Percentiles rank a stretch among this genome's conserved stretches.
Evolutionary conservation across 441 rosid genomes (phyloP).

Genomic region (Aleurites moluccanus): DNA sequence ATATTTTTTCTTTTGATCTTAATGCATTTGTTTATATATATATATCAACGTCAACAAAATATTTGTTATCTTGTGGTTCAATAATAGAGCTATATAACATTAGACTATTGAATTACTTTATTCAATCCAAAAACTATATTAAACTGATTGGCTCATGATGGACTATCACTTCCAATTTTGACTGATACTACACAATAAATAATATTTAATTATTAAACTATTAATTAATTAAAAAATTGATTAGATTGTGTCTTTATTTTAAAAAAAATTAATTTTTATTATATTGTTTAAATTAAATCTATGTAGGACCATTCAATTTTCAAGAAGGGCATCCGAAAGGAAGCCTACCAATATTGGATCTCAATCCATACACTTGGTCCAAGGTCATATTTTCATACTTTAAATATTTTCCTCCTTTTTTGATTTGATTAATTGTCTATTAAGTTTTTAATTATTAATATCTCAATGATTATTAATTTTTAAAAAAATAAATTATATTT

Average conservation of each 20-base stretch:
- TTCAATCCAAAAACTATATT: too few relatives aligned
- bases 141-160: neutral
- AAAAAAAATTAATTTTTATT: too few relatives aligned
- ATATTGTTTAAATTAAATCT: too few relatives aligned
- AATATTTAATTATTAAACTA: too few relatives aligned
- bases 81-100: neutral
- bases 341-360: conserved; percentile 45
- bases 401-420: too few relatives aligned
- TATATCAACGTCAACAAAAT: too few relatives aligned
- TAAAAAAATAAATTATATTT: neutral
- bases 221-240: too few relatives aligned
- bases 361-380: conserved; percentile 68
- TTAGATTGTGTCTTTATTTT: too few relatives aligned
- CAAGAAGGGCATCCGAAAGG: conserved; percentile 36
- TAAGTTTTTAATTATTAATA: neutral
- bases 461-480: neutral
- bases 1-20: neutral
- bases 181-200: neutral
- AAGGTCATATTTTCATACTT: conserved; percentile 55
- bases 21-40: neutral
- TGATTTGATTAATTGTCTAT: too few relatives aligned
- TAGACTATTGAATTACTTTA: too few relatives aligned
- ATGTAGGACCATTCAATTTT: conserved; percentile 72
- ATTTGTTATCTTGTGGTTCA: neutral
- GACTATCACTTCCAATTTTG: neutral